Evolutionary conservation across 441 rosid species (phyloP).

Genomic region (Macaranga tanarius): DNA sequence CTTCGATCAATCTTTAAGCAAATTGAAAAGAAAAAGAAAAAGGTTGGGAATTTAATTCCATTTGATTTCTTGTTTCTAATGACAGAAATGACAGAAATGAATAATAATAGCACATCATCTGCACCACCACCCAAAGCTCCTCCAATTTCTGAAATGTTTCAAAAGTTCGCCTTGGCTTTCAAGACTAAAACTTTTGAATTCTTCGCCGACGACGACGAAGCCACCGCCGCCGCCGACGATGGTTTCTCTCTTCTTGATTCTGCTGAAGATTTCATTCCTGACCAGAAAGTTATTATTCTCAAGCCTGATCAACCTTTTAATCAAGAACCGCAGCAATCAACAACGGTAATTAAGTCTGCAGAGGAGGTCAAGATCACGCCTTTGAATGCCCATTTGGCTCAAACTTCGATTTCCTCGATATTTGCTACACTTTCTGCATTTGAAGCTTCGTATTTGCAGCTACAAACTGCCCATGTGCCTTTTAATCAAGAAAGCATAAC

Average conservation of each 20-base stretch:
- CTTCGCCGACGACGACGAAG: constrained; percentile 57
- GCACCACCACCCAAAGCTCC: constrained; percentile 48
- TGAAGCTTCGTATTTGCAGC: constrained; percentile 82
- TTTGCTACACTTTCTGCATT: constrained; percentile 71
- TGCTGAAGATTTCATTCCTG: constrained; percentile 81
- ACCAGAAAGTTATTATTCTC: constrained; percentile 87
- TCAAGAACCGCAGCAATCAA: constrained; percentile 3
- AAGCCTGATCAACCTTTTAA: constrained; percentile 56
- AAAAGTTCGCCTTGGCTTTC: constrained; percentile 85
- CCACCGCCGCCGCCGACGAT: constrained; percentile 36
- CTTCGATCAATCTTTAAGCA: background rate
- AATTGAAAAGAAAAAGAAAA: background rate
- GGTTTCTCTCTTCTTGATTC: constrained; percentile 78
- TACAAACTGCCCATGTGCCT: constrained; percentile 83
- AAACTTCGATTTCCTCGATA: constrained; percentile 57
- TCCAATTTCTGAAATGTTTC: constrained; percentile 85
- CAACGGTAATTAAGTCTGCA: constrained; percentile 13
- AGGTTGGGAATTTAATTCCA: constrained; percentile 4
- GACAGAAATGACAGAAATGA: constrained; percentile 50
- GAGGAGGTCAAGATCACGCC: constrained; percentile 31
- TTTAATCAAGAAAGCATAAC: constrained; percentile 54
- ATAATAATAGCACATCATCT: constrained; percentile 29
- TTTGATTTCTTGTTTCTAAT: constrained; percentile 23
- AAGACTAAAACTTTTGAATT: constrained; percentile 84
- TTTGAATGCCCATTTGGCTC: constrained; percentile 40